These are phyloP conservation scores for Alternaria triticina DNA, from an alignment of 2,329 filamentous ascomycete genomes.

Conservation along the genomic window DNA sequence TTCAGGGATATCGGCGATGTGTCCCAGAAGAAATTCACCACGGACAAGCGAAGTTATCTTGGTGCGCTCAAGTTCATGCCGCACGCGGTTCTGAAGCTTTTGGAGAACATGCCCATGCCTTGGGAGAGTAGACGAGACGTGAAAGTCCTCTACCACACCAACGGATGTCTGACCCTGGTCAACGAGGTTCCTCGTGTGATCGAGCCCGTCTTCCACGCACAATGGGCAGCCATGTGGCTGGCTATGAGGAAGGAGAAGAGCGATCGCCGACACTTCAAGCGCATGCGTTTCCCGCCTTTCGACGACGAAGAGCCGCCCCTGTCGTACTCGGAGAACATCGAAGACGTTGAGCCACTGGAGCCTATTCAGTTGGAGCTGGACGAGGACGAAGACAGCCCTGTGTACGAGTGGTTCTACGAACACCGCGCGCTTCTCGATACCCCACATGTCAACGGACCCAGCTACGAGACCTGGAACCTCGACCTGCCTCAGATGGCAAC, in stretches of 20 bases:
- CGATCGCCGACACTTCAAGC: conserved; percentile 93
- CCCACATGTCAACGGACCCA: conserved; percentile 91
- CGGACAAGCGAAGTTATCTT: conserved; percentile 96
- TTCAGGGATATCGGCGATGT: conserved; percentile 99
- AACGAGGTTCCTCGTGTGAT: conserved; percentile 97
- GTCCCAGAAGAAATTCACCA: conserved; percentile 98
- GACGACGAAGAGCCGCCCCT: conserved; percentile 97
- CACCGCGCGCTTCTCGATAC: conserved; percentile 90
- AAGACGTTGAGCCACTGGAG: conserved; percentile 95
- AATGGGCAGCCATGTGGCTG: conserved; percentile 99
- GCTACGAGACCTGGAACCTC: conserved; percentile 96
- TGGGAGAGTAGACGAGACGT: conserved; percentile 97
- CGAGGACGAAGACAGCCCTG: conserved; percentile 86
- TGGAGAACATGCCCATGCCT: conserved; percentile 99
- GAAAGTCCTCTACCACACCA: conserved; percentile 97
- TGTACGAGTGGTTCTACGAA: conserved; percentile 98
- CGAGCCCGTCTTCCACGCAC: conserved; percentile 95
- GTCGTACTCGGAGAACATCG: conserved; percentile 98
- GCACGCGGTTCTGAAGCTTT: conserved; percentile 92
- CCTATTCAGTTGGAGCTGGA: conserved; percentile 99
- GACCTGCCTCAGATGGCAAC: conserved; percentile 94
- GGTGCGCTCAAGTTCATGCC: conserved; percentile 99
- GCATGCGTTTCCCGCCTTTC: conserved; percentile 98
- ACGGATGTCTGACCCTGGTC: conserved; percentile 93
- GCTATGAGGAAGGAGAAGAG: conserved; percentile 98